Evolutionary conservation across 129 eudicot species (phyloP), one percentile per base, ranked within the genome.

Genomic region (Chrysanthemum seticuspe): DNA sequence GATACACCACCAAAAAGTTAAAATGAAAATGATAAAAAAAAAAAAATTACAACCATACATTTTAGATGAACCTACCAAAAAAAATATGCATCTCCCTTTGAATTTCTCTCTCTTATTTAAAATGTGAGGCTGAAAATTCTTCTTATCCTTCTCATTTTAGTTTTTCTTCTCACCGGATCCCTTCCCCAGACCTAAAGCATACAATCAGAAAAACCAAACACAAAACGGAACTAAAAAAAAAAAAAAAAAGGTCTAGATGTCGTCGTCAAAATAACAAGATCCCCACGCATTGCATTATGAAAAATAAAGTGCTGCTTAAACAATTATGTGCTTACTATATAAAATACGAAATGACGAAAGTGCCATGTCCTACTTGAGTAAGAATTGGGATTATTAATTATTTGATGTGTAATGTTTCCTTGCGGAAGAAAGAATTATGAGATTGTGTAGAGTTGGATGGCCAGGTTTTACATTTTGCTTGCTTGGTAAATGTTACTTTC

Each of bases 321-420:
- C 59, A 54, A 47, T 6, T 27, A 45, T 31, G 36, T 70, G 65
- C 14, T 78, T 62, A 25, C 51, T 31, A 31, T 40, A 1, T 2
- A 40, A 40, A 6, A 40, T 40, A 40, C 47, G 47, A 62, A 36
- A 53, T 12, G 62, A 76, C 74, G 2, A 48, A n/a, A 56, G 6
- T 71, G 18, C 29, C 55, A 21, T 74, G 78, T 34, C 34, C 29
- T 29, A 70, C 31, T 45, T 55, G 69, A 44, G 21, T 48, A 29
- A 62, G 36, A 73, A 16, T 51, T 36, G 47, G 47, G 5, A 53
- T 65, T 74, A 40, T 74, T 64, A 2, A 53, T 65, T 74, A 40
- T 74, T 64, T 64, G 55, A 64, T 54, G 19, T 58, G 10, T 58
- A 44, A 72, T 29, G 54, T 54, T 40, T 65, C 72, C 78, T 74